Evolutionary conservation across 208 protist genomes (phyloP).

Genomic region (Naegleria gruberi): DNA sequence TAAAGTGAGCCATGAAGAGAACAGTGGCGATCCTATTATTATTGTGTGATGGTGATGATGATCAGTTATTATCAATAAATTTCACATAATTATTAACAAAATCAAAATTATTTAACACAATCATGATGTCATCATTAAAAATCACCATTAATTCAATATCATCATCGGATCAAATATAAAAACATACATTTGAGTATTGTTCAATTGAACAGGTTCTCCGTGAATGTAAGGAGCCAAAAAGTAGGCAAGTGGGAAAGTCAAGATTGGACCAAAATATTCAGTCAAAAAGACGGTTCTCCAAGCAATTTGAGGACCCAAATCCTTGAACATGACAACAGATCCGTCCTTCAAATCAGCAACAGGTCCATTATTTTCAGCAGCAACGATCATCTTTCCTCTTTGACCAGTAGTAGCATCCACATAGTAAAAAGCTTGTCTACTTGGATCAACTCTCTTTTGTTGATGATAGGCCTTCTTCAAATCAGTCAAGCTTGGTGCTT

Average conservation of each 20-base stretch:
- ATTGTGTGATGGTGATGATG: no score
- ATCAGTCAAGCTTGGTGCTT: neutral
- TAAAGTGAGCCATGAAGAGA: slow-evolving; percentile 78
- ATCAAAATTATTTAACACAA: no score
- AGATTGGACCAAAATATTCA: slow-evolving; percentile 81
- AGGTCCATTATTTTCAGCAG: neutral
- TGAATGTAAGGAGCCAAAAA: slow-evolving; percentile 54
- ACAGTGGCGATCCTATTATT: slow-evolving; percentile 60
- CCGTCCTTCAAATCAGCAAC: slow-evolving; percentile 50
- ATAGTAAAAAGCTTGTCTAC: neutral
- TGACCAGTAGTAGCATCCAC: neutral
- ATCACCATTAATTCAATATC: no score
- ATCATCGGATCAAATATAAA: neutral
- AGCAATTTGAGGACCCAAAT: slow-evolving; percentile 79
- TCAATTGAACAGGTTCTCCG: neutral
- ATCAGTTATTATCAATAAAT: no score
- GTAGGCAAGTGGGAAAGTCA: slow-evolving; percentile 77
- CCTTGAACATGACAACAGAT: slow-evolving; percentile 64
- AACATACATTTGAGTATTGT: neutral
- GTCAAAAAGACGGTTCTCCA: slow-evolving; percentile 84
- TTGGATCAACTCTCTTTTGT: neutral
- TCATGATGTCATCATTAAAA: no score
- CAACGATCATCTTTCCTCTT: neutral
- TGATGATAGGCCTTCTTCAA: neutral
- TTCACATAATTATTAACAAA: no score